These are phyloP conservation scores for Herpetospermum pedunculosum DNA, from an alignment of 306 rosid genomes.

Conservation along the genomic window DNA sequence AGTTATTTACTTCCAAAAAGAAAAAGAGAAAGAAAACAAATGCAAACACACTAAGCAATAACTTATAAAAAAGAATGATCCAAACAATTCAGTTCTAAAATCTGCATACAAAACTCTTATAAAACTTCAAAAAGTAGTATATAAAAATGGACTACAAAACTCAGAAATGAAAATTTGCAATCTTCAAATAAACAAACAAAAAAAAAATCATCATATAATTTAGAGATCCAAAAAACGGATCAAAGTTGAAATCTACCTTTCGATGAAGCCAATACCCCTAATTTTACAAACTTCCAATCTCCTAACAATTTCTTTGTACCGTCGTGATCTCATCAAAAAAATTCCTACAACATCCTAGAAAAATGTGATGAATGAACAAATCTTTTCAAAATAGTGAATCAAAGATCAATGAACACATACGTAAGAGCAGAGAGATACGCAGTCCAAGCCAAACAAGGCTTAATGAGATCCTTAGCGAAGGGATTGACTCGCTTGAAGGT, in stretches of 20 bases:
- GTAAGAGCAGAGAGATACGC: constrained; percentile 28
- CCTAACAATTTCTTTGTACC: background rate
- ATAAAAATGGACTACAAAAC: too few species aligned
- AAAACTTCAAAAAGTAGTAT: too few species aligned
- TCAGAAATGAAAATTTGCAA: too few species aligned
- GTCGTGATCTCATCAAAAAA: background rate
- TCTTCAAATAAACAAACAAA: background rate
- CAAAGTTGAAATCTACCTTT: background rate
- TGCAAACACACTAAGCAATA: too few species aligned
- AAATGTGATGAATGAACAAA: background rate
- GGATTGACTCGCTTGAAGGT: constrained; percentile 37
- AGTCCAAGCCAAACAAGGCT: constrained; percentile 35
- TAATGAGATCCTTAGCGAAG: constrained; percentile 41
- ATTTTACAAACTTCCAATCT: background rate
- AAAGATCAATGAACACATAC: constrained; percentile 18
- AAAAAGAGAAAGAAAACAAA: too few species aligned
- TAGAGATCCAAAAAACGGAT: background rate
- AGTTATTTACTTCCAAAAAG: too few species aligned
- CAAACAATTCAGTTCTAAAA: too few species aligned
- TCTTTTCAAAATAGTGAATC: constrained; percentile 15
- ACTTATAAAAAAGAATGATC: too few species aligned
- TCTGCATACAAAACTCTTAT: too few species aligned
- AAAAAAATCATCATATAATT: background rate
- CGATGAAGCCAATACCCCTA: background rate
- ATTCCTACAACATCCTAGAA: background rate